These are phyloP conservation scores for Flaveria brownii DNA, from an alignment of 129 eudicot genomes.

Conservation along the genomic window DNA sequence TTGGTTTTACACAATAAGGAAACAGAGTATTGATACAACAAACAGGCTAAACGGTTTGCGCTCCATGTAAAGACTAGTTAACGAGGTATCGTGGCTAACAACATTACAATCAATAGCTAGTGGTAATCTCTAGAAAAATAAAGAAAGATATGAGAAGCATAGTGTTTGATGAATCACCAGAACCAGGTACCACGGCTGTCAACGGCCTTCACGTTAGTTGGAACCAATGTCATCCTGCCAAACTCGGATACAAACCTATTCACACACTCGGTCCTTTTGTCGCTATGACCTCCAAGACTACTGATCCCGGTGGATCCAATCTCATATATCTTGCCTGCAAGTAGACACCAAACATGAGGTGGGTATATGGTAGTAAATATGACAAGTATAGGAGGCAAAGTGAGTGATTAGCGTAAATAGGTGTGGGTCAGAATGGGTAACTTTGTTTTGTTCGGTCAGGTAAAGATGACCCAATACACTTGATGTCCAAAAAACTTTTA, in stretches of 20 bases:
- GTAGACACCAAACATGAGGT: slow-evolving; percentile 21
- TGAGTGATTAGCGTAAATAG: background rate
- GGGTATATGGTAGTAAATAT: background rate
- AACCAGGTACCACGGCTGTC: slow-evolving; percentile 84
- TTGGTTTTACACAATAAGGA: slow-evolving; percentile 12
- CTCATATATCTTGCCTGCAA: slow-evolving; percentile 74
- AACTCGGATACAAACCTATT: slow-evolving; percentile 67
- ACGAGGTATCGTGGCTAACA: slow-evolving; percentile 9
- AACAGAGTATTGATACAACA: slow-evolving; percentile 30
- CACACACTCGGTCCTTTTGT: slow-evolving; percentile 71
- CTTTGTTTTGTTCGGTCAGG: background rate
- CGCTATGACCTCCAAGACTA: slow-evolving; percentile 82
- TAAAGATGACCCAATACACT: background rate
- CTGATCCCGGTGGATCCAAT: slow-evolving; percentile 92
- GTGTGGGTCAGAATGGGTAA: background rate
- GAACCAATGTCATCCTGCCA: slow-evolving; percentile 77
- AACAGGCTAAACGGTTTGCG: slow-evolving; percentile 10
- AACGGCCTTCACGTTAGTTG: slow-evolving; percentile 80
- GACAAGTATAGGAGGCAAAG: background rate
- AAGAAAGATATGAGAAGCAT: background rate
- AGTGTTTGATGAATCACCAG: slow-evolving; percentile 52
- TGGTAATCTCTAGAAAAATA: slow-evolving; percentile 7
- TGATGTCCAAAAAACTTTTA: background rate
- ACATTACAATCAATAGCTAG: slow-evolving; percentile 21
- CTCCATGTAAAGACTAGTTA: slow-evolving; percentile 6